These are phyloP conservation scores for Cinchona pubescens DNA, from an alignment of 257 asterid genomes.

Conservation along the genomic window DNA sequence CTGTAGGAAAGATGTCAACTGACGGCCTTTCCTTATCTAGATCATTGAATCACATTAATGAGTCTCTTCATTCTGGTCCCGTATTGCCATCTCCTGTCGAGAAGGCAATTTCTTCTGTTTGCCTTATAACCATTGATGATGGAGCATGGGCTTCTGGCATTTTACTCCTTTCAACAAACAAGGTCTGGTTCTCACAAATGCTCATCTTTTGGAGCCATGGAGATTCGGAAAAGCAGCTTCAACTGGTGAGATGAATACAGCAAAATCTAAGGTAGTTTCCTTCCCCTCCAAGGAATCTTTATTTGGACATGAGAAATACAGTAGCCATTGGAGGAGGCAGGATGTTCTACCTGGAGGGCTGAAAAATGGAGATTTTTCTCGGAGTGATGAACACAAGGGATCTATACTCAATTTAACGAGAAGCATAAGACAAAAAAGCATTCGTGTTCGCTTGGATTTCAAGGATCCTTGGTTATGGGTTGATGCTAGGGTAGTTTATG, in stretches of 20 bases:
- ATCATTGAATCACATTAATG: conserved; percentile 28
- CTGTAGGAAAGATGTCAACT: conserved; percentile 27
- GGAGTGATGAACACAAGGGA: conserved; percentile 28
- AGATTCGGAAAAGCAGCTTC: conserved; percentile 75
- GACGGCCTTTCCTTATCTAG: conserved; percentile 27
- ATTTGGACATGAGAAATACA: conserved; percentile 24
- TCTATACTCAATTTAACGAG: conserved; percentile 31
- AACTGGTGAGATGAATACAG: conserved; percentile 38
- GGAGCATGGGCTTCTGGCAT: conserved; percentile 99
- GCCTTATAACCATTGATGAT: conserved; percentile 79
- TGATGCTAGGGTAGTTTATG: conserved; percentile 68
- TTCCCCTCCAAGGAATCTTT: conserved; percentile 27
- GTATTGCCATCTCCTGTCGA: conserved; percentile 54
- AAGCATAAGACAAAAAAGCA: conserved; percentile 38
- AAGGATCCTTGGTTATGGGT: conserved; percentile 93
- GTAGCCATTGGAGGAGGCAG: conserved; percentile 21
- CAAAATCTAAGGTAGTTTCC: conserved; percentile 31
- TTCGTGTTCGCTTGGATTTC: conserved; percentile 76
- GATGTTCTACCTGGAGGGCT: conserved; percentile 27
- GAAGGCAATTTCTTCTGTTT: conserved; percentile 76
- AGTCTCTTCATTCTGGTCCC: conserved; percentile 32
- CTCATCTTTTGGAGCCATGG: conserved; percentile 99
- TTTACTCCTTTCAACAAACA: conserved; percentile 74
- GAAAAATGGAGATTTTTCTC: conserved; percentile 30
- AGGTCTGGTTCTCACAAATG: conserved; percentile 92